Evolutionary conservation across 2,329 filamentous ascomycete genomes (phyloP).

Genomic region (Nigrograna mackinnonii): DNA sequence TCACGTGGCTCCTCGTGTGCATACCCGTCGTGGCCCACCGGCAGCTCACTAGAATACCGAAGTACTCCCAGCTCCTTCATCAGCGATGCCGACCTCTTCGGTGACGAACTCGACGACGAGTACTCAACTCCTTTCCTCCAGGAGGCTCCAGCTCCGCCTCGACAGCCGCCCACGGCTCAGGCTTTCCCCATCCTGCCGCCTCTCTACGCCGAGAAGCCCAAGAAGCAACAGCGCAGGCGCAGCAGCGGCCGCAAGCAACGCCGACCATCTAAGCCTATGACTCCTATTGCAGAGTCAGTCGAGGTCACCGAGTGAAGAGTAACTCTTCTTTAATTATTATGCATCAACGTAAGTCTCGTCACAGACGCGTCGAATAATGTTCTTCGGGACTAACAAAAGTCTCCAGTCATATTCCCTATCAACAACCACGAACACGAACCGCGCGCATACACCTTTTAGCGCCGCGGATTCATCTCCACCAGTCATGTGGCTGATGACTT

Average conservation of each 20-base stretch:
- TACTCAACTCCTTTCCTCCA: constrained; percentile 36
- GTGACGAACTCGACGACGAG: constrained; percentile 40
- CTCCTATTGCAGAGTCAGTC: constrained; percentile 44
- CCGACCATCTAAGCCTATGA: constrained; percentile 46
- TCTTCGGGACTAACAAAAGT: constrained; percentile 16
- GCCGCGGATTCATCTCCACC: constrained; percentile 11
- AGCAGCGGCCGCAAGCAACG: constrained; percentile 44
- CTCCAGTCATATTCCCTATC: constrained; percentile 20
- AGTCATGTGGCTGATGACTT: constrained; percentile 3
- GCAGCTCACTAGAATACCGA: constrained; percentile 39
- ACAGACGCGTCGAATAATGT: no score
- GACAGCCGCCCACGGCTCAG: constrained; percentile 37
- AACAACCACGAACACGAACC: constrained; percentile 13
- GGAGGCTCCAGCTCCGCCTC: constrained; percentile 44
- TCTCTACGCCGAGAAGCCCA: constrained; percentile 44
- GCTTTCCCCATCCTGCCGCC: constrained; percentile 42
- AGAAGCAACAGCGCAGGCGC: constrained; percentile 33
- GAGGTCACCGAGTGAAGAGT: constrained; percentile 40
- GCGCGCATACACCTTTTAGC: constrained; percentile 14
- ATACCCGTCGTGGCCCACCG: constrained; percentile 45
- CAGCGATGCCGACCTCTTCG: constrained; percentile 46
- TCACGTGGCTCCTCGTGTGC: constrained; percentile 40
- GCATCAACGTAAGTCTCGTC: constrained; percentile 19
- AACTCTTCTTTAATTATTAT: neutral
- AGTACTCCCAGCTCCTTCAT: constrained; percentile 44